phyloP scores from a whole-genome alignment of 441 rosid species.

The Flueggea neowawraea region DNA sequence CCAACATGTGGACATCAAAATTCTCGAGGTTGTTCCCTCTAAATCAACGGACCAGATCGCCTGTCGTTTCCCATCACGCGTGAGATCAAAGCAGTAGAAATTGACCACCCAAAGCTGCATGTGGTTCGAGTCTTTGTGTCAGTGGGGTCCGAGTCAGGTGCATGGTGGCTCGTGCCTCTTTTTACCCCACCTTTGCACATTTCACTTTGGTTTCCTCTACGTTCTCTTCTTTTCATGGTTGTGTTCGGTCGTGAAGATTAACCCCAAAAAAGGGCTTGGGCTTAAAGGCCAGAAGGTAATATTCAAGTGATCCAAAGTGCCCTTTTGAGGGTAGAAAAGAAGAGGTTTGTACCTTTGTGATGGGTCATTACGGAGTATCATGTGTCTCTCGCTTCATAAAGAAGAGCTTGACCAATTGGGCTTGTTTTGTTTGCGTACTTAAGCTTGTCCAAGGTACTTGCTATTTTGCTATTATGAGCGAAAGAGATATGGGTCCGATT shows the following conservation, averaged over 20 bases:
- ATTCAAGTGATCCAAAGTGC: no score
- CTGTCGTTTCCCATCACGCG: neutral
- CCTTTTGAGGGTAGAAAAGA: neutral
- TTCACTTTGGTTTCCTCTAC: constrained; percentile 4
- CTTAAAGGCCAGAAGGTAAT: no score
- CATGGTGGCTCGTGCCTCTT: constrained; percentile 19
- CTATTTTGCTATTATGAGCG: no score
- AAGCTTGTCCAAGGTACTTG: neutral
- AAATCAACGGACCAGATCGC: constrained; percentile 14
- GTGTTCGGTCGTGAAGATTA: no score
- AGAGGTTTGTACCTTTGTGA: neutral
- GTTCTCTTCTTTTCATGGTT: constrained; percentile 43
- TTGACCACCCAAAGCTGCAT: neutral
- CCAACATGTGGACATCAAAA: constrained; percentile 22
- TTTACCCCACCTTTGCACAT: neutral
- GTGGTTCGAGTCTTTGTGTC: constrained; percentile 9
- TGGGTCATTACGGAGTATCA: constrained; percentile 9
- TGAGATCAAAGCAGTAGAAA: neutral
- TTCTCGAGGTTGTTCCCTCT: constrained; percentile 23
- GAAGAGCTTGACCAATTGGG: constrained; percentile 11
- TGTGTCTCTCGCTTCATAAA: constrained; percentile 5
- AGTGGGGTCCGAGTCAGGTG: neutral
- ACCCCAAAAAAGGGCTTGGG: no score
- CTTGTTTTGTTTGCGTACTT: neutral
- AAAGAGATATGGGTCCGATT: neutral